Base-by-base conservation (phyloP, 345 rosid species). In the Schrenkiella parvula region DNA sequence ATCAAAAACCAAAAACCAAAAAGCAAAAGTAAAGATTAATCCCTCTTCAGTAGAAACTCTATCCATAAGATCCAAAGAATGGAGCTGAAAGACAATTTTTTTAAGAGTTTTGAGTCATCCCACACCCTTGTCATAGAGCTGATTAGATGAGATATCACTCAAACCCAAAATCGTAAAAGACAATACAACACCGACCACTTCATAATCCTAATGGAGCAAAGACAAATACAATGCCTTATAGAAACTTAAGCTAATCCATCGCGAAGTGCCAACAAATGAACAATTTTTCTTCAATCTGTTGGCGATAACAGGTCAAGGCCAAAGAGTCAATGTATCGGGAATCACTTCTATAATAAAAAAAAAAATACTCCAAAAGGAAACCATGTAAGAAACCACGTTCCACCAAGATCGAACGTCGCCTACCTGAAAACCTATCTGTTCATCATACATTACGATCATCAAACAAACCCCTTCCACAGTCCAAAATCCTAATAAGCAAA, bases 361-460 rank as follows among this genome's bases (percentile, higher is more conserved):
- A 62, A 12, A 43, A 11, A n/a, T n/a, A n/a, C 18, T 14, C 18
- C 46, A 35, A 34, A 43, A 43, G 25, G 23, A 43, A 68, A 15
- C n/a, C 44, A 69, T 58, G 5, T 7, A 70, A 61, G 12, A 50
- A 38, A 42, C 12, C 58, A 55, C 12, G 13, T 25, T 47, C 60
- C 26, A 48, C 12, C 44, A 66, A 28, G 34, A 66, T 38, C 60
- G 10, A 44, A 37, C 35, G 21, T 65, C 31, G 26, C 56, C 18
- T 2, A 73, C 58, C 50, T 55, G 14, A 5, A 44, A 65, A 66
- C 48, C 53, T 57, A 50, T 48, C 2, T 47, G 11, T 23, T 55
- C 71, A 56, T 44, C 66, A 65, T 6, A 66, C 72, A 57, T 56
- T 37, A 73, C 9, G 46, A 74, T 66, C 43, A 39, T 21, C 29